Evolutionary conservation across 495 filamentous ascomycete genomes (phyloP).

Genomic region (Amphirosellinia nigrospora): DNA sequence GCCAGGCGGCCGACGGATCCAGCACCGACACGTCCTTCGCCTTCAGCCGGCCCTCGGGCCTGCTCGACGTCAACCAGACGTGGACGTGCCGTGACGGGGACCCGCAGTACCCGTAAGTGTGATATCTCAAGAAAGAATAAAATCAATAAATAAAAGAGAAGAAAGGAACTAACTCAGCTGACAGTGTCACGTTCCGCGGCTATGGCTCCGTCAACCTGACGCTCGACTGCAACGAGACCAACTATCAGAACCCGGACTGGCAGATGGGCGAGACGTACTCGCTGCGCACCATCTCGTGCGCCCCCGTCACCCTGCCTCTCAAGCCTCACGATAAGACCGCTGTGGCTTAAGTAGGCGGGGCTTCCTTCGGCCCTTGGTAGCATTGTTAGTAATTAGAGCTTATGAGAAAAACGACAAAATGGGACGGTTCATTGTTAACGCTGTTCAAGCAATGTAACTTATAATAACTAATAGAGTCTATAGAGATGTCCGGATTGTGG

Average conservation of each 20-base stretch:
- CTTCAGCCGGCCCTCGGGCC: slow-evolving; percentile 40
- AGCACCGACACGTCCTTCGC: slow-evolving; percentile 41
- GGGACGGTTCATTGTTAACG: background rate
- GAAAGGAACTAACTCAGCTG: background rate
- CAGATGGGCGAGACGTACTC: slow-evolving; percentile 48
- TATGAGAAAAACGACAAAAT: background rate
- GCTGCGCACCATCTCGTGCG: slow-evolving; percentile 41
- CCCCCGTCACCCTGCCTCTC: slow-evolving; percentile 35
- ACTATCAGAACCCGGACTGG: slow-evolving; percentile 50
- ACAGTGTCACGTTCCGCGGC: slow-evolving; percentile 45
- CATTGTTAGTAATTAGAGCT: background rate
- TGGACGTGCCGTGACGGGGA: slow-evolving; percentile 49
- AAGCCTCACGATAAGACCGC: slow-evolving; percentile 43
- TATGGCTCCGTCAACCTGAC: slow-evolving; percentile 41
- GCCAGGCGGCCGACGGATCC: slow-evolving; percentile 35
- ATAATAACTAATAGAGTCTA: background rate
- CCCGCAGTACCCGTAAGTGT: slow-evolving; percentile 46
- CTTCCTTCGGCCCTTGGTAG: background rate
- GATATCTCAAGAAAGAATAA: too few relatives aligned
- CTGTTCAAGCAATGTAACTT: too few relatives aligned
- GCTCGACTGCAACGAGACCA: slow-evolving; percentile 44
- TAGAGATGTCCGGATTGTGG: background rate
- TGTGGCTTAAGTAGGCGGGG: slow-evolving; percentile 38
- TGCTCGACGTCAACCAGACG: slow-evolving; percentile 48
- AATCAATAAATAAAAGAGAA: slow-evolving; percentile 21